Conservation (phyloP, 2,329 filamentous ascomycete species). For the Colletotrichum siamense region DNA sequence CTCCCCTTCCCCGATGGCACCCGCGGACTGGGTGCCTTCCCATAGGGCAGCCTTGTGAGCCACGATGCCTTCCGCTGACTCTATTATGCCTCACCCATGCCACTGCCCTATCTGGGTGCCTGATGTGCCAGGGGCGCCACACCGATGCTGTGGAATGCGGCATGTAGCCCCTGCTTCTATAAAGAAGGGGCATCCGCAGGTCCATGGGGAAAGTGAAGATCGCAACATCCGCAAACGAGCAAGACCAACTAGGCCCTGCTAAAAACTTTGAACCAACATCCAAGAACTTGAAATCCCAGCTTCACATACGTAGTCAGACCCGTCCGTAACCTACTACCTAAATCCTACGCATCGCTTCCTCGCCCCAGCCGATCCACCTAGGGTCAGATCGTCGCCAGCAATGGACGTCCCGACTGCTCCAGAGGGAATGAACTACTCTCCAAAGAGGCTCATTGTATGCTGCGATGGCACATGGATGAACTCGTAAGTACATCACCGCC, state of each 20-base stretch:
- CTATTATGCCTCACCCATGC: not conserved
- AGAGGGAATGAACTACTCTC: not conserved
- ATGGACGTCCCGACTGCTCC: not conserved
- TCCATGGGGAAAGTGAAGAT: not conserved
- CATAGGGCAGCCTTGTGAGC: constrained; percentile 8
- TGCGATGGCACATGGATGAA: constrained; percentile 63
- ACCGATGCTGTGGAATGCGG: not conserved
- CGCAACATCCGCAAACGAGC: not conserved
- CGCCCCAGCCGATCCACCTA: not conserved
- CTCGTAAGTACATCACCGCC: constrained; percentile 29
- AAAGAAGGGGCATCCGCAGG: constrained; percentile 7
- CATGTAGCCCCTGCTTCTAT: not conserved
- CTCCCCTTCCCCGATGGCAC: not conserved
- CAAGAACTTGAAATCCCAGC: not conserved
- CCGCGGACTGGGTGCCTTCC: not conserved
- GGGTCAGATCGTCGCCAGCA: not conserved
- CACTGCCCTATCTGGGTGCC: not conserved
- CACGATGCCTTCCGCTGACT: not conserved
- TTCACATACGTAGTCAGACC: not conserved
- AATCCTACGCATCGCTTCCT: not conserved
- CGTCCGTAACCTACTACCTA: not conserved
- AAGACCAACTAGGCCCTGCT: not conserved
- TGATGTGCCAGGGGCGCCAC: not conserved
- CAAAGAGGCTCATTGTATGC: constrained; percentile 56
- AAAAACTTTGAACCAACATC: not conserved